Evolutionary conservation across 129 eudicot species (phyloP).

Genomic region (Deinandra increscens): DNA sequence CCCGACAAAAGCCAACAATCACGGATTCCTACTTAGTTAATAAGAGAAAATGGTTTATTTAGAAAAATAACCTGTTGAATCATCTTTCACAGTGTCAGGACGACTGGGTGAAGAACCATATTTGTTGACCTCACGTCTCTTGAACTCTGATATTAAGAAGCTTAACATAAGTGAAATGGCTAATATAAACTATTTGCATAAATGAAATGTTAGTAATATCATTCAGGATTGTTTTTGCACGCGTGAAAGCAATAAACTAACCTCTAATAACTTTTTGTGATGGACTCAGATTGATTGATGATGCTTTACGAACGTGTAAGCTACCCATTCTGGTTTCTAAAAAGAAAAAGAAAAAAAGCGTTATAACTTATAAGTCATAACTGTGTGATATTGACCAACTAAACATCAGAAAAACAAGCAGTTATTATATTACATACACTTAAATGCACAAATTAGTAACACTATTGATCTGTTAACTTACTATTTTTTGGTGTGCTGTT

Average conservation of each 20-base stretch:
- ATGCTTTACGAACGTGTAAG: slow-evolving; percentile 33
- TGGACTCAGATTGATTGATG: slow-evolving; percentile 60
- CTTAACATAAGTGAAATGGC: slow-evolving; percentile 9
- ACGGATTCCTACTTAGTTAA: slow-evolving; percentile 15
- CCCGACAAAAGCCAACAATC: background rate
- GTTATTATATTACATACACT: background rate
- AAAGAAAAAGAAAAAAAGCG: slow-evolving; percentile 1
- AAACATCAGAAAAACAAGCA: slow-evolving; percentile 30
- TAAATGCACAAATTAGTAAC: slow-evolving; percentile 3
- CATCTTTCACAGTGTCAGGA: slow-evolving; percentile 41
- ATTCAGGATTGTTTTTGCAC: slow-evolving; percentile 9
- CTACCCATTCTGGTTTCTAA: slow-evolving; percentile 34
- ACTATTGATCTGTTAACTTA: slow-evolving; percentile 12
- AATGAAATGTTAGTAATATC: slow-evolving; percentile 1
- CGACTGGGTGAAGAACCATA: slow-evolving; percentile 52
- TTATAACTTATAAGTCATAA: background rate
- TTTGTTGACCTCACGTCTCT: slow-evolving; percentile 61
- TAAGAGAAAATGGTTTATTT: background rate
- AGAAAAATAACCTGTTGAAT: slow-evolving; percentile 43
- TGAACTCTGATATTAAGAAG: slow-evolving; percentile 59
- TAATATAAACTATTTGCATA: background rate
- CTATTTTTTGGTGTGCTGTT: slow-evolving; percentile 26
- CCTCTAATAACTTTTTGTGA: slow-evolving; percentile 85
- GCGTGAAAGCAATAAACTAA: slow-evolving; percentile 26
- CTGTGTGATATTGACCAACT: slow-evolving; percentile 3